Evolutionary conservation across 2,329 filamentous ascomycete genomes (phyloP).

Genomic region (Pseudogymnoascus pannorum): DNA sequence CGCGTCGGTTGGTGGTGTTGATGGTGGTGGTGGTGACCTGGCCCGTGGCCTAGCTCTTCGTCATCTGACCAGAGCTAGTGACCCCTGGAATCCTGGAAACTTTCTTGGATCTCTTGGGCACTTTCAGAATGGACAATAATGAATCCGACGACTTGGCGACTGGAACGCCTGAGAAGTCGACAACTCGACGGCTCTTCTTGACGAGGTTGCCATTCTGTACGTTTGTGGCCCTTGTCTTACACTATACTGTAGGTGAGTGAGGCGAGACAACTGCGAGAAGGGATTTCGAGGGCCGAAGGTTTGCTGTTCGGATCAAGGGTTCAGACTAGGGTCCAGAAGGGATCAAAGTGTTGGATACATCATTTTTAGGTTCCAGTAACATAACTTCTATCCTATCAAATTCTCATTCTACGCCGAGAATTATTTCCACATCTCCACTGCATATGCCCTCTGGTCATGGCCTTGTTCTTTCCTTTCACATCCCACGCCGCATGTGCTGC

Average conservation of each 20-base stretch:
- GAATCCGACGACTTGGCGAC: background rate
- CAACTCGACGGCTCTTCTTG: background rate
- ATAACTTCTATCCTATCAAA: background rate
- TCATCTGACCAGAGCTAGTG: background rate
- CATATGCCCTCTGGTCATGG: background rate
- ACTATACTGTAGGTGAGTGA: background rate
- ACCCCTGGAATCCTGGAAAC: background rate
- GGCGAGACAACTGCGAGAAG: background rate
- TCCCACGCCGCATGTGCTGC: constrained; percentile 12
- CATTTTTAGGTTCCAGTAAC: too few species aligned
- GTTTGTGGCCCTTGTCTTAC: background rate
- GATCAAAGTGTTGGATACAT: too few species aligned
- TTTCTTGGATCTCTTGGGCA: background rate
- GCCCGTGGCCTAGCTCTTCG: background rate
- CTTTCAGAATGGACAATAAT: background rate
- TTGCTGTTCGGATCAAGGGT: background rate
- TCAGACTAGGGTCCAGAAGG: background rate
- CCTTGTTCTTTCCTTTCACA: background rate
- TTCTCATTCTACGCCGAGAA: background rate
- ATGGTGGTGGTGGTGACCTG: background rate
- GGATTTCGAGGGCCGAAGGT: background rate
- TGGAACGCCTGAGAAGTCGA: too few species aligned
- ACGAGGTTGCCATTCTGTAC: background rate
- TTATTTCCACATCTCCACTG: background rate
- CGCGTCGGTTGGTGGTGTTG: background rate